Evolutionary conservation across 306 rosid species (phyloP).

Genomic region (Rosa lucieae): DNA sequence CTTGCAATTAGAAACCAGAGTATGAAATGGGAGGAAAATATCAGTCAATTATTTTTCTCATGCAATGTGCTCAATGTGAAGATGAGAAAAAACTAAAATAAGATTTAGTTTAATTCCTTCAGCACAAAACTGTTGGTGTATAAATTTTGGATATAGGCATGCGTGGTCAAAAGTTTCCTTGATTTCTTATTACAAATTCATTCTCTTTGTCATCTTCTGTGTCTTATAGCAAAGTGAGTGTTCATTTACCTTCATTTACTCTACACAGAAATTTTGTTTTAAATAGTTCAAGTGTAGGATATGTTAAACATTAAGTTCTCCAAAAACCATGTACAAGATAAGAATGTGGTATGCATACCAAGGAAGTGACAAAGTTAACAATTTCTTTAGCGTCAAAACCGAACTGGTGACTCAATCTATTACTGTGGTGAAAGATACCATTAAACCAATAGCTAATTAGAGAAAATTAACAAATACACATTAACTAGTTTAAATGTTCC

Average conservation of each 20-base stretch:
- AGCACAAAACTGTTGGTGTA: constrained; percentile 8
- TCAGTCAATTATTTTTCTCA: neutral
- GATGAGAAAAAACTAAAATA: neutral
- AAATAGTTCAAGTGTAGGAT: neutral
- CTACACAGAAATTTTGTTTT: neutral
- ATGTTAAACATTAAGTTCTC: neutral
- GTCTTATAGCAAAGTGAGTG: neutral
- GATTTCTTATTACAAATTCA: neutral
- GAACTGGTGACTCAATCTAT: neutral
- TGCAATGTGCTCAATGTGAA: neutral
- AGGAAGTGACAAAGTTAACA: neutral
- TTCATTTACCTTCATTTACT: neutral
- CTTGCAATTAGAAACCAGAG: neutral
- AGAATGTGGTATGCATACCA: neutral
- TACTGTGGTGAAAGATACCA: neutral
- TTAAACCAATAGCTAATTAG: neutral
- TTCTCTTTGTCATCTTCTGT: neutral
- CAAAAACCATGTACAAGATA: neutral
- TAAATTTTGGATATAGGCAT: neutral
- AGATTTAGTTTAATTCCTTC: neutral
- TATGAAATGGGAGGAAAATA: neutral
- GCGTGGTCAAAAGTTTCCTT: neutral
- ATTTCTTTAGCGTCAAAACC: too few species aligned
- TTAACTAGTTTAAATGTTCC: neutral
- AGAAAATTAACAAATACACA: too few species aligned